A percentile compares a stretch with the other conserved stretches of the same genome.
These are phyloP conservation scores for Globisporangium takayamanum DNA, from an alignment of 352 stramenopile species.

Conservation along the genomic window DNA sequence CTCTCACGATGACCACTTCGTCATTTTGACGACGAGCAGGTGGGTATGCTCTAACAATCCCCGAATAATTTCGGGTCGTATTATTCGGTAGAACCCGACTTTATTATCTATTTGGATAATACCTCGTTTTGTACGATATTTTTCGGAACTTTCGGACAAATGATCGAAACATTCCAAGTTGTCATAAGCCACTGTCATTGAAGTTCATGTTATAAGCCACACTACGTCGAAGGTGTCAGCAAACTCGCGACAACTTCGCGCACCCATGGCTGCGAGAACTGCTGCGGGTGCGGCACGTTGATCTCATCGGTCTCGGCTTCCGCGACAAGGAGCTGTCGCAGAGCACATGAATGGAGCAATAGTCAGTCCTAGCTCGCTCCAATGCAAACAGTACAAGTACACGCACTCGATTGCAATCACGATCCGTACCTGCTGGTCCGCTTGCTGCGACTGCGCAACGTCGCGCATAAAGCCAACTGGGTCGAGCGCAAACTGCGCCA, in stretches of 20 bases:
- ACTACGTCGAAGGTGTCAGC: slow-evolving; percentile 5
- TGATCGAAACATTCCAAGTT: no score
- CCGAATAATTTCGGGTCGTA: no score
- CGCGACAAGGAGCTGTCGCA: slow-evolving; percentile 36
- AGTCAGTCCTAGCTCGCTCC: no score
- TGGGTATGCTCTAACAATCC: no score
- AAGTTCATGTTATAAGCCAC: no score
- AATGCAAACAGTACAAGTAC: not conserved
- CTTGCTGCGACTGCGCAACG: slow-evolving; percentile 47
- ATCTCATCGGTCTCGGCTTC: slow-evolving; percentile 64
- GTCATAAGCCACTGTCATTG: no score
- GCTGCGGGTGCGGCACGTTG: slow-evolving; percentile 40
- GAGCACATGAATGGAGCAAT: not conserved
- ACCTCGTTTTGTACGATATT: no score
- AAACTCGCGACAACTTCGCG: slow-evolving; percentile 38
- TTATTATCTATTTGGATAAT: no score
- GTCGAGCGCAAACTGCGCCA: slow-evolving; percentile 57
- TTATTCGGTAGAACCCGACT: no score
- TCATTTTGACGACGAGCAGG: no score
- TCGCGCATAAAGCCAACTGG: slow-evolving; percentile 59
- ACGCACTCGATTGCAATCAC: not conserved
- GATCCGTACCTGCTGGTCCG: slow-evolving; percentile 44
- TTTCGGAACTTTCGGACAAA: no score
- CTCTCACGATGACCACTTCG: no score
- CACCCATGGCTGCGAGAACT: slow-evolving; percentile 73